Evolutionary conservation across 106 monocot species (phyloP), one percentile per base, ranked within the genome.

Genomic region (Ottelia alismoides): DNA sequence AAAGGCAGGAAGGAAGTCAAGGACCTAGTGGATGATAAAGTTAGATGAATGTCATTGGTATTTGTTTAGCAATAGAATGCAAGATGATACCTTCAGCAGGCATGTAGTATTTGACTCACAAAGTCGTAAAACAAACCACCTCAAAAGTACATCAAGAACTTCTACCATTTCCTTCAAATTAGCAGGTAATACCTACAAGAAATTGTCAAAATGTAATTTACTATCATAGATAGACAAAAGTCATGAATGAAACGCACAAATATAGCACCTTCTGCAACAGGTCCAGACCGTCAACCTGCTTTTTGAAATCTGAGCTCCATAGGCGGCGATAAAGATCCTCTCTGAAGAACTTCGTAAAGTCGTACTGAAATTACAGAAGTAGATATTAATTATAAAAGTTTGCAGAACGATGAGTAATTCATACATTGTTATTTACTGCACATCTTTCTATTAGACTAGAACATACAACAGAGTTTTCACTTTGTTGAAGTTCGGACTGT

Each of bases 81-180:
- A 40, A 46, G n/a, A 1, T 1, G 5, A 50, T 65, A 98, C 98
- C 85, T 98, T 98, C 67, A 98, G 69, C 66, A 98, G 69, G 61
- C 89, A 89, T 52, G 98, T 98, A 31, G 98, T 98, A 72, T 98
- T 98, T 3, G 89, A 90, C 63, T 98, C 98, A 62, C 90, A 98
- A 56, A 98, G 81, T 43, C 98, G 85, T 56, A 98, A 63, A 64
- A 90, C 90, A 79, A 89, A 86, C 98, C 98, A 98, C 69, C 90
- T 85, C 60, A 98, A 72, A 58, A 90, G 76, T 70, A 98, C 69
- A 50, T 98, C 98, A 79, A 90, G 61, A 77, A 98, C 82, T 55
- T 98, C 98, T 61, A 80, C 71, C n/a, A 85, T 70, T 73, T 98
- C 85, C 67, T 82, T 83, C 14, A 61, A 26, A 70, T 72, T 77